Conservation (phyloP, 441 rosid species). For the Rhodomyrtus psidioides region DNA sequence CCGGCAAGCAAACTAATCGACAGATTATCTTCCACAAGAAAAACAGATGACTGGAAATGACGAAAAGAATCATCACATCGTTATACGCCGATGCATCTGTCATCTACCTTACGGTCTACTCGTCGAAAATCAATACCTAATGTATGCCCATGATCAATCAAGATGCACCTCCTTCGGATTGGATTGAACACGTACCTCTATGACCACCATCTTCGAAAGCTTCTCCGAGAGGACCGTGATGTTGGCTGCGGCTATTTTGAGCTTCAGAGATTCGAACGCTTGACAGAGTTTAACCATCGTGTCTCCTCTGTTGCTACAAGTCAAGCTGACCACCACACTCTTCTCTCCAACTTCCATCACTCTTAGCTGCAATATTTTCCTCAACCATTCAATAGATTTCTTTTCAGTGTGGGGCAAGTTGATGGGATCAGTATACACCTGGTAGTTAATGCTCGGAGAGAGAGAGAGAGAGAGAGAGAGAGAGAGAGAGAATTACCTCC, state of each 20-base stretch:
- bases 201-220: slow-evolving; percentile 65
- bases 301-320: slow-evolving; percentile 69
- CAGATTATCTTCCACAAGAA: slow-evolving; percentile 1
- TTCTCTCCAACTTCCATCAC: slow-evolving; percentile 62
- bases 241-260: slow-evolving; percentile 67
- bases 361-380: slow-evolving; percentile 35
- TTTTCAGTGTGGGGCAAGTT: not conserved
- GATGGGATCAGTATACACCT: not conserved
- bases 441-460: no score
- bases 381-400: not conserved
- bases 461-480: not conserved
- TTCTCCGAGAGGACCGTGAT: slow-evolving; percentile 63
- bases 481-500: slow-evolving; percentile 33
- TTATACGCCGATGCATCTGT: not conserved
- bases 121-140: not conserved
- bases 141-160: not conserved
- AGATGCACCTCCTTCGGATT: not conserved
- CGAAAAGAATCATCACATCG: not conserved
- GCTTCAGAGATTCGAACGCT: slow-evolving; percentile 70
- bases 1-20: slow-evolving; percentile 4
- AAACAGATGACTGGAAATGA: not conserved
- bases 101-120: not conserved
- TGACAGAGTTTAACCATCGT: slow-evolving; percentile 86
- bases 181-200: slow-evolving; percentile 41
- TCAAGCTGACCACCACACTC: slow-evolving; percentile 63